Base-by-base conservation (phyloP, 345 rosid genomes). In the Citrus trifoliata region DNA sequence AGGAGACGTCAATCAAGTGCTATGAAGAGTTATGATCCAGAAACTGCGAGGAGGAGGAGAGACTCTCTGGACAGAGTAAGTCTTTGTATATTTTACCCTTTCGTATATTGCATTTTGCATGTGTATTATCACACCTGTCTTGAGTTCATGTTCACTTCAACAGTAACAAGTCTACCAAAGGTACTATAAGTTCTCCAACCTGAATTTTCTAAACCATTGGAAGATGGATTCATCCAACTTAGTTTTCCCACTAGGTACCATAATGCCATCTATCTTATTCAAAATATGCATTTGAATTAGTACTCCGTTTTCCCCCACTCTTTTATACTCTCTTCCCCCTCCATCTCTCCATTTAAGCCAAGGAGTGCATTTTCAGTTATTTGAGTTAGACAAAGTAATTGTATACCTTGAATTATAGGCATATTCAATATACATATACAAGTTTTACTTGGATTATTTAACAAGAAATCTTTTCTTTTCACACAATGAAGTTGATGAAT, bases 11-110 rank as follows among this genome's bases (percentile, higher is more conserved):
- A 82, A 71, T 88, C 90, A 66, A 86, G 94, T 88, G 90, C 88
- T 67, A 63, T 66, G 77, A 92, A 88, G 83, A 83, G 83, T 82
- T 85, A 84, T 74, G 97, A 91, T 74, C 87, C 94, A 71, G 99
- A 91, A 85, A 90, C 89, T 76, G 87, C 91, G 16, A 88, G 99
- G 89, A 93, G 99, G 81, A 91, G 91, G 81, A 88, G 98, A 82
- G 95, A 96, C 78, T 96, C 98, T 10, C 79, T 96, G 73, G 98
- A 90, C 84, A 87, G 86, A 91, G 98, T 92, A 87, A 85, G 74
- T 46, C 33, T 59, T 33, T 67, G 55, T 76, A 76, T 40, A 24
- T 55, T 71, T 42, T 58, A 79, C 75, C 60, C 64, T 42, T 24
- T 37, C 63, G 70, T 55, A 64, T 30, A 38, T 56, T 73, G 18